Percentiles rank a stretch among this genome's conserved stretches.
Evolutionary conservation across 1,284 basidiomycete genomes (phyloP).

Genomic region (Rhizopogon parksii): DNA sequence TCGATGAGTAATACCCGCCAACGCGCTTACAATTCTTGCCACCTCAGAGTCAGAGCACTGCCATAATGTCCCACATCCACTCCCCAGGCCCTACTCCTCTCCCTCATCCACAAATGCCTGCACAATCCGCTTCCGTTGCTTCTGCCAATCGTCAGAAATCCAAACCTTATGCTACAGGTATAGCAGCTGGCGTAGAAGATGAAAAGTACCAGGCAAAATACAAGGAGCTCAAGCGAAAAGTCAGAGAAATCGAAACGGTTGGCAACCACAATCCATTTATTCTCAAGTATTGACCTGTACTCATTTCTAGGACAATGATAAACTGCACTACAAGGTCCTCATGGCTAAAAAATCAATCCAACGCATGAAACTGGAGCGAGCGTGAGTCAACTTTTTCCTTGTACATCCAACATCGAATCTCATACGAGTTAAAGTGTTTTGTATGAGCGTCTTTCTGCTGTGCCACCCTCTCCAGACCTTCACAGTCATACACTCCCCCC

Average conservation of each 20-base stretch:
- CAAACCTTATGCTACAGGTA: slow-evolving; percentile 49
- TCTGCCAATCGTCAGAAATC: slow-evolving; percentile 43
- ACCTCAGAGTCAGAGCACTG: slow-evolving; percentile 27
- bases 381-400: slow-evolving; percentile 49
- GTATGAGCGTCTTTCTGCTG: slow-evolving; percentile 64
- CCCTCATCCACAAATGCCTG: slow-evolving; percentile 25
- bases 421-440: slow-evolving; percentile 47
- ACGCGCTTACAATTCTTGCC: slow-evolving; percentile 9
- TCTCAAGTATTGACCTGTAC: slow-evolving; percentile 1
- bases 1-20: slow-evolving; percentile 24
- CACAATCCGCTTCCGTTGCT: slow-evolving; percentile 22
- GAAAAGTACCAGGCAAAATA: slow-evolving; percentile 86
- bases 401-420: slow-evolving; percentile 16
- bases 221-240: slow-evolving; percentile 84
- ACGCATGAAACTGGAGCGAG: slow-evolving; percentile 82
- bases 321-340: slow-evolving; percentile 74
- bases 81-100: slow-evolving; percentile 41
- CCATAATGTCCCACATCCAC: slow-evolving; percentile 49
- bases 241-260: slow-evolving; percentile 81
- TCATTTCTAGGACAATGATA: slow-evolving; percentile 73
- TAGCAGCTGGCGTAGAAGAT: slow-evolving; percentile 77
- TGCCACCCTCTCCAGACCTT: slow-evolving; percentile 48
- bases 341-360: slow-evolving; percentile 82
- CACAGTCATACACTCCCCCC: slow-evolving; percentile 36
- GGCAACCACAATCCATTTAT: slow-evolving; percentile 23